Conservation (phyloP, 345 rosid species). For the Pugionium dolabratum region DNA sequence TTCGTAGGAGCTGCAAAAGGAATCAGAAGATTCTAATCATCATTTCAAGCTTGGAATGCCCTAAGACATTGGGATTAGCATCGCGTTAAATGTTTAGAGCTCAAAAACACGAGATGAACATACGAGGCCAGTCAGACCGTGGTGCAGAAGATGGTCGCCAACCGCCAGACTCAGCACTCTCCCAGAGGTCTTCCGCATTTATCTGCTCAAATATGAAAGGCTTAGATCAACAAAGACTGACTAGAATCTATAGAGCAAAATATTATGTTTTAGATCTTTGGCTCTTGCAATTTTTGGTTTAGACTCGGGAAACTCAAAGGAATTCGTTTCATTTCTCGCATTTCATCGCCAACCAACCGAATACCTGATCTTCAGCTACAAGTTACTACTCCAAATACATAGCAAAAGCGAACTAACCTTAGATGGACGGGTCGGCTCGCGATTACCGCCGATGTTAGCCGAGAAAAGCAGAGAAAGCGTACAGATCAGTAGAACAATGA, state of each 20-base stretch:
- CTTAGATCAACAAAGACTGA: conserved; percentile 13
- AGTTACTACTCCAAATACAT: conserved; percentile 17
- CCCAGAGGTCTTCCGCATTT: conserved; percentile 81
- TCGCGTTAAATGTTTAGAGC: conserved; percentile 33
- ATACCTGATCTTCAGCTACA: conserved; percentile 27
- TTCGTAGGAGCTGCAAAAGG: conserved; percentile 76
- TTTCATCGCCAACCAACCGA: conserved; percentile 29
- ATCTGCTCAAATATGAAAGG: conserved; percentile 48
- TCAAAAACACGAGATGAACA: conserved; percentile 35
- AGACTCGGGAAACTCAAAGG: neutral
- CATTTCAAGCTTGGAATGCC: conserved; percentile 20
- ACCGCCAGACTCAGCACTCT: conserved; percentile 76
- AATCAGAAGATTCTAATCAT: conserved; percentile 15
- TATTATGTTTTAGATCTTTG: neutral
- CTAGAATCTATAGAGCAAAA: neutral
- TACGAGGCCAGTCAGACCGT: conserved; percentile 90
- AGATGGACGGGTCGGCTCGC: conserved; percentile 49
- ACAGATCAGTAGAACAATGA: conserved; percentile 70
- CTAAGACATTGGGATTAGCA: conserved; percentile 37
- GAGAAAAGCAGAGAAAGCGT: conserved; percentile 68
- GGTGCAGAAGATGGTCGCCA: conserved; percentile 99
- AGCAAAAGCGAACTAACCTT: conserved; percentile 46
- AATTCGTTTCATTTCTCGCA: neutral
- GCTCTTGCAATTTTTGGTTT: neutral
- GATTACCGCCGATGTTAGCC: conserved; percentile 45